phyloP scores from a whole-genome alignment of 2,329 filamentous ascomycete species.

The Fusarium abutilonis region DNA sequence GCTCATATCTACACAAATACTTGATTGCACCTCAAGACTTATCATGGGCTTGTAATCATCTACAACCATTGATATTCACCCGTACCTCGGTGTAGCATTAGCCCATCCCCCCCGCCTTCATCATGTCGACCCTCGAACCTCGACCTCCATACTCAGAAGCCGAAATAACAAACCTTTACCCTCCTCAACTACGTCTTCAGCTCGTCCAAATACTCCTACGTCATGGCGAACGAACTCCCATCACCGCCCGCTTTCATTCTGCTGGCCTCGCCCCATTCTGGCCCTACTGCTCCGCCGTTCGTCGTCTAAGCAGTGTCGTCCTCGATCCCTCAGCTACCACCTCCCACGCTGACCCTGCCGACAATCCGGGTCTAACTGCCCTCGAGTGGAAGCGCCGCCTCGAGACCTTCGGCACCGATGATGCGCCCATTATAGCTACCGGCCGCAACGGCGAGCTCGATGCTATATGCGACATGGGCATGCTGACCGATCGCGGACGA shows the following conservation, averaged over 20 bases:
- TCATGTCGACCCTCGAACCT: constrained; percentile 82
- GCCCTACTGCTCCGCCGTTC: constrained; percentile 88
- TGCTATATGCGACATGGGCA: constrained; percentile 80
- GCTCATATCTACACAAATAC: not conserved
- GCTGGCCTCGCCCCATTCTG: constrained; percentile 75
- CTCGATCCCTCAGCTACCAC: constrained; percentile 54
- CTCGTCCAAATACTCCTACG: constrained; percentile 88
- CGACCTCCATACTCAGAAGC: constrained; percentile 80
- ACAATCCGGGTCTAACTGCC: constrained; percentile 52
- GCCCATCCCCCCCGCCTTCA: not conserved
- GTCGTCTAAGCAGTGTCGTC: constrained; percentile 69
- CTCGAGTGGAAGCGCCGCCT: constrained; percentile 75
- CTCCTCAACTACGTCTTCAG: constrained; percentile 79
- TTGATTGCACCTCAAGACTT: not conserved
- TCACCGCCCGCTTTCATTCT: constrained; percentile 88
- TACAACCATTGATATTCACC: not conserved
- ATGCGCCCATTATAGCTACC: constrained; percentile 74
- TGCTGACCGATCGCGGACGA: constrained; percentile 79
- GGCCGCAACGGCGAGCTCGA: constrained; percentile 78
- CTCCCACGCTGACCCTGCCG: constrained; percentile 42
- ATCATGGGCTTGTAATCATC: not conserved
- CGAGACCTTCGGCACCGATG: constrained; percentile 80
- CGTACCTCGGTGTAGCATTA: not conserved
- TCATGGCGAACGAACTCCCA: constrained; percentile 84
- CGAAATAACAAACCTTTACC: constrained; percentile 85